A percentile compares a stretch with the other conserved stretches of the same genome.
Evolutionary conservation across 371 early-diverging fungal species (phyloP).

Genomic region (Mucor indicus): DNA sequence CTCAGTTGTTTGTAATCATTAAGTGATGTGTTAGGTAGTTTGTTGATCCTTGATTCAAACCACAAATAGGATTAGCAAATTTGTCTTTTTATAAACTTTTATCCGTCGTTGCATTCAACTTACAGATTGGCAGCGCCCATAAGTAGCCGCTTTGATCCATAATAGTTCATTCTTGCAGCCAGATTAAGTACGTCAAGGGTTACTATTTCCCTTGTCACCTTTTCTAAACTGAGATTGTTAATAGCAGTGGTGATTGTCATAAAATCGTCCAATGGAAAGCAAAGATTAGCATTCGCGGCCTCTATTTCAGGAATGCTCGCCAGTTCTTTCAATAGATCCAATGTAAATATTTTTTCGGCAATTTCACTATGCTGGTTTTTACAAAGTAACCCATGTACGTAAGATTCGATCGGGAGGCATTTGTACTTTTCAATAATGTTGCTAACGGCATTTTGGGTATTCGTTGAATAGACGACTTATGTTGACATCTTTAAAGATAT

Average conservation of each 20-base stretch:
- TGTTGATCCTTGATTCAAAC: slow-evolving; percentile 15
- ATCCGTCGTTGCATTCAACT: slow-evolving; percentile 7
- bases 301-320: slow-evolving; percentile 8
- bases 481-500: slow-evolving; percentile 6
- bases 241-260: slow-evolving; percentile 6
- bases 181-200: slow-evolving; percentile 13
- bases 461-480: slow-evolving; percentile 10
- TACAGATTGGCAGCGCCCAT: slow-evolving; percentile 13
- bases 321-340: slow-evolving; percentile 16
- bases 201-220: slow-evolving; percentile 1
- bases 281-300: slow-evolving; percentile 7
- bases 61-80: slow-evolving; percentile 11
- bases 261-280: slow-evolving; percentile 5
- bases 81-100: slow-evolving; percentile 13
- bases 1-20: slow-evolving; percentile 18
- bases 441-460: slow-evolving; percentile 6
- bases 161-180: slow-evolving; percentile 15
- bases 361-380: slow-evolving; percentile 25
- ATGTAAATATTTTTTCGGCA: slow-evolving; percentile 16
- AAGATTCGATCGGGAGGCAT: slow-evolving; percentile 11
- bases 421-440: slow-evolving; percentile 7
- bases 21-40: slow-evolving; percentile 11
- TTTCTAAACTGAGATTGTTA: not conserved
- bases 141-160: slow-evolving; percentile 17
- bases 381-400: slow-evolving; percentile 15